Base-by-base conservation (phyloP, 1,139 yeast species). In the Casaregolazyma suthepensis region DNA sequence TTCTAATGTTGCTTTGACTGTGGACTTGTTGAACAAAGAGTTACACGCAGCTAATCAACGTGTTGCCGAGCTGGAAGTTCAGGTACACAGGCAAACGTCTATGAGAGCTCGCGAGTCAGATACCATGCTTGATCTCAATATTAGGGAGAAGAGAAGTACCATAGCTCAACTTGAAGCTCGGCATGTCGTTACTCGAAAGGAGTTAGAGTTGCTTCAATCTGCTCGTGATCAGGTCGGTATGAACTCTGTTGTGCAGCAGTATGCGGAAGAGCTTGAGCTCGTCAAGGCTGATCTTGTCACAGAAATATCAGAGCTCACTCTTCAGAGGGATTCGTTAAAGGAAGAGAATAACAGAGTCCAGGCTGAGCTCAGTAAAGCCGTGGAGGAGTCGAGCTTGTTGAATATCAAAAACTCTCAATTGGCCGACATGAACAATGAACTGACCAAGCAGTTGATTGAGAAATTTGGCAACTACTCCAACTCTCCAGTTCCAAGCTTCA, bases 401-500 rank as follows among this genome's bases (percentile, higher is more conserved):
- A 65, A 66, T 40, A 59, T 67, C 40, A 65, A 68, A 54, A 69
- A 71, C 55, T 53, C 66, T 19, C 75, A 73, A 57, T 63, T 73
- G 43, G 63, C 65, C 1, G 74, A 71, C 35, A 62, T 72, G 65
- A 72, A 71, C 57, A 65, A 67, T 45, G 74, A 70, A 55, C 63
- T 74, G 40, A 63, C 66, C 43, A 58, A 63, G 45, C 72, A 70
- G 54, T 63, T 72, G 43, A 62, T 65, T 48, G 72, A 69, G 45
- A 67, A 68, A 61, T 67, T 66, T 54, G 71, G 69, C 17, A 61
- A 65, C 5, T 51, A 23, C 3, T 42, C 47, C 12, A 35, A 26
- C 17, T 19, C 51, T 31, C 38, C 53, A 10, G 46, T 48, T 20
- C 49, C 45, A 2, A 49, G 45, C 22, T 29, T 49, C 22, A 49